Evolutionary conservation across 1,139 yeast species (phyloP).

Genomic region (Diutina siamensis): DNA sequence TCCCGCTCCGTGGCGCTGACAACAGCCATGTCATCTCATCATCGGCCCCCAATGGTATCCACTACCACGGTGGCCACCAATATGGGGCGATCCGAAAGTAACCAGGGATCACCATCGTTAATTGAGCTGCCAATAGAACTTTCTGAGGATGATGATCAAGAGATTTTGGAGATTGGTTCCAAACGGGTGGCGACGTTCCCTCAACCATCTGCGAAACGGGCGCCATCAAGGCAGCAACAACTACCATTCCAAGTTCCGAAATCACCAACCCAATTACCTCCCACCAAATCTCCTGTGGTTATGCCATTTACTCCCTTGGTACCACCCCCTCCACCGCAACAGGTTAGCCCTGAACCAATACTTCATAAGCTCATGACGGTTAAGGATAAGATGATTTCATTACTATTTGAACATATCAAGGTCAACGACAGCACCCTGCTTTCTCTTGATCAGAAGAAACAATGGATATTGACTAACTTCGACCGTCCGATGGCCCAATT

Average conservation of each 20-base stretch:
- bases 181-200: background rate
- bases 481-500: conserved; percentile 14
- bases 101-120: background rate
- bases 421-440: conserved; percentile 8
- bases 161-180: background rate
- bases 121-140: too few relatives aligned
- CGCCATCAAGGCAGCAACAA: background rate
- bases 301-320: background rate
- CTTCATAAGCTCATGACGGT: background rate
- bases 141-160: background rate
- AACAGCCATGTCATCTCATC: background rate
- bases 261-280: background rate
- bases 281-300: too few relatives aligned
- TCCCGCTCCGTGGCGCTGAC: too few relatives aligned
- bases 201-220: background rate
- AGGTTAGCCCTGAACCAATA: background rate
- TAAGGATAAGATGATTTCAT: background rate
- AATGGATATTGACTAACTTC: conserved; percentile 16
- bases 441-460: conserved; percentile 22
- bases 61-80: background rate
- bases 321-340: too few relatives aligned
- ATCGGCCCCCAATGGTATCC: background rate
- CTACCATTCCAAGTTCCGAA: background rate
- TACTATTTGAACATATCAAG: background rate
- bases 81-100: background rate